Conservation (phyloP, 495 filamentous ascomycete species). For the Penicillium soppii region DNA sequence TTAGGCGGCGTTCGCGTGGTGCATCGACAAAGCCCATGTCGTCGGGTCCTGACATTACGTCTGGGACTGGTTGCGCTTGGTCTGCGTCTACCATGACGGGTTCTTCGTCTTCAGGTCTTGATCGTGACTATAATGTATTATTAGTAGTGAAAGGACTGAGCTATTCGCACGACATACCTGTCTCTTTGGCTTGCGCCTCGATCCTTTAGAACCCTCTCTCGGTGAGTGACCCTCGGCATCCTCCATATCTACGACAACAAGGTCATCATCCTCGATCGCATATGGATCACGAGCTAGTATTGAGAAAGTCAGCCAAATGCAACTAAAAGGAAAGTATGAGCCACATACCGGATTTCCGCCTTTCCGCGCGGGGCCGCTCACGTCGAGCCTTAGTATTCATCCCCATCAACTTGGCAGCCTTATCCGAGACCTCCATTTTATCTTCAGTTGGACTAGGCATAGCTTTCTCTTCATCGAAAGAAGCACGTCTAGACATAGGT, state of each 20-base stretch:
- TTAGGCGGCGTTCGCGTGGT: conserved; percentile 58
- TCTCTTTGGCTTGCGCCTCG: conserved; percentile 38
- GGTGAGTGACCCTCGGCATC: conserved; percentile 43
- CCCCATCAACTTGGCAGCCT: conserved; percentile 63
- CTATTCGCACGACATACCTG: conserved; percentile 25
- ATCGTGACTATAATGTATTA: conserved; percentile 24
- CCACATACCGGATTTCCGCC: conserved; percentile 39
- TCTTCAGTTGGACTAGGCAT: conserved; percentile 56
- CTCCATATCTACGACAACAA: conserved; percentile 54
- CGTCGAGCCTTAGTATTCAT: conserved; percentile 35
- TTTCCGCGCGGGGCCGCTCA: conserved; percentile 36
- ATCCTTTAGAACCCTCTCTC: conserved; percentile 34
- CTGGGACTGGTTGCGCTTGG: conserved; percentile 32
- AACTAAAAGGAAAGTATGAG: neutral
- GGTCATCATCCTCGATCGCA: conserved; percentile 57
- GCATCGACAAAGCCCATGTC: conserved; percentile 74
- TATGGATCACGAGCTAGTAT: conserved; percentile 53
- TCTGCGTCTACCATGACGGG: conserved; percentile 49
- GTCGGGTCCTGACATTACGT: conserved; percentile 52
- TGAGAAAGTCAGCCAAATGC: conserved; percentile 3
- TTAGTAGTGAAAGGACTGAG: neutral
- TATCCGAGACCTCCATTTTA: conserved; percentile 45
- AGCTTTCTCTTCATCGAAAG: conserved; percentile 50
- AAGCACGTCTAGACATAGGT: conserved; percentile 44
- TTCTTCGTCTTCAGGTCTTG: conserved; percentile 35